phyloP scores from a whole-genome alignment of 2,329 filamentous ascomycete species.

The Harringtonia lauricola region DNA sequence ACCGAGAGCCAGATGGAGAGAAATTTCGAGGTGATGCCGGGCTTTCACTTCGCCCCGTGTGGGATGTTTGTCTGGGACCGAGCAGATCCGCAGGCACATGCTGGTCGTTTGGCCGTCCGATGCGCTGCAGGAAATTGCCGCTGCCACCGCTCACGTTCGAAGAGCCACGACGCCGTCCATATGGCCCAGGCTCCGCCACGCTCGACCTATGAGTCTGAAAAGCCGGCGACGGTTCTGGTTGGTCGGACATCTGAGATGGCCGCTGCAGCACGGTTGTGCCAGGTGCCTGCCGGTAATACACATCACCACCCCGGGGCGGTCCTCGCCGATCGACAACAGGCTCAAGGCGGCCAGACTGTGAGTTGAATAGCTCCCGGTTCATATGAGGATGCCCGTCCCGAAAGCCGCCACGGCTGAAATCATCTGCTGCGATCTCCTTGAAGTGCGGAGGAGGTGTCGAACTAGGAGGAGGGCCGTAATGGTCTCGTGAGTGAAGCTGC shows the following conservation, averaged over 20 bases:
- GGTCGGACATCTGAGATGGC: constrained; percentile 46
- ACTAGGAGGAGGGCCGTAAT: constrained; percentile 24
- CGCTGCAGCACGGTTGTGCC: constrained; percentile 60
- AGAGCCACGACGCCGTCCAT: constrained; percentile 69
- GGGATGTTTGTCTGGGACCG: constrained; percentile 34
- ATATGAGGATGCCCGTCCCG: constrained; percentile 54
- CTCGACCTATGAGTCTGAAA: constrained; percentile 70
- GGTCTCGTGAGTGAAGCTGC: constrained; percentile 35
- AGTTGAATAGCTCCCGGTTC: constrained; percentile 79
- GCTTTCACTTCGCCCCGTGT: constrained; percentile 38
- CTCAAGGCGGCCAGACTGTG: constrained; percentile 89
- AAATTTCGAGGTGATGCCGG: constrained; percentile 35
- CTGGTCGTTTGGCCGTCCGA: constrained; percentile 31
- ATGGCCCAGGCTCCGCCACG: constrained; percentile 53
- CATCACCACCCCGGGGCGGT: constrained; percentile 56
- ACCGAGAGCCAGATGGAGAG: constrained; percentile 24
- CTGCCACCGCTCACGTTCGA: constrained; percentile 88
- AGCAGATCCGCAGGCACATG: constrained; percentile 29
- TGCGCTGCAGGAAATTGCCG: constrained; percentile 53
- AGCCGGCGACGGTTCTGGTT: constrained; percentile 69
- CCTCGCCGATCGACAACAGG: constrained; percentile 71
- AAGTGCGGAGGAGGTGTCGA: constrained; percentile 35
- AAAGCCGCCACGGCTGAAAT: constrained; percentile 79
- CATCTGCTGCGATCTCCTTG: constrained; percentile 86
- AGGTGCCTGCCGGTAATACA: constrained; percentile 53